A percentile compares a stretch with the other conserved stretches of the same genome.
These are phyloP conservation scores for Picea sitchensis DNA, from an alignment of 75 land plant species.

Conservation along the genomic window DNA sequence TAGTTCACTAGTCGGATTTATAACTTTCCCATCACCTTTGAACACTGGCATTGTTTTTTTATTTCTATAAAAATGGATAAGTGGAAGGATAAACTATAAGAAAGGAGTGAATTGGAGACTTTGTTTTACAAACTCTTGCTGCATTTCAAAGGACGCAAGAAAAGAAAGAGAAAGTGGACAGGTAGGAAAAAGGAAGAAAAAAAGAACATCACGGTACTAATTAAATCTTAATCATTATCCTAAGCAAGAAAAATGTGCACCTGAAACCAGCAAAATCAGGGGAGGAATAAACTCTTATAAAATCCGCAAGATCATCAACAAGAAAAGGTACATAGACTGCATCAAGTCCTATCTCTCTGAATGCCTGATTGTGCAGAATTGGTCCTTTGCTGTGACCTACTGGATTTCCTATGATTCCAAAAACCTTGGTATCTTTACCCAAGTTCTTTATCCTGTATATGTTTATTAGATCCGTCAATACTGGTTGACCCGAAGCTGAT, in stretches of 20 bases:
- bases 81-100: neutral
- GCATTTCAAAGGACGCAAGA: neutral
- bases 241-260: slow-evolving; percentile 19
- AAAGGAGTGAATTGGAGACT: neutral
- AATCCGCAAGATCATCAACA: slow-evolving; percentile 76
- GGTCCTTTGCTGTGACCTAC: slow-evolving; percentile 94
- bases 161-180: neutral
- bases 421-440: slow-evolving; percentile 69
- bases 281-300: slow-evolving; percentile 57
- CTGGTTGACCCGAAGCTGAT: slow-evolving; percentile 94
- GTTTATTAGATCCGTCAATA: slow-evolving; percentile 56
- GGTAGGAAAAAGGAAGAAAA: neutral
- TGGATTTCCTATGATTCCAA: slow-evolving; percentile 93
- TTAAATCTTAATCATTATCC: neutral
- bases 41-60: neutral
- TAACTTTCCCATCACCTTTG: neutral
- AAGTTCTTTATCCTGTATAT: slow-evolving; percentile 58
- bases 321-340: slow-evolving; percentile 84
- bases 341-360: slow-evolving; percentile 60
- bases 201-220: neutral
- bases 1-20: neutral
- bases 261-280: slow-evolving; percentile 94
- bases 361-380: slow-evolving; percentile 67
- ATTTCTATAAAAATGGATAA: neutral
- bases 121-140: neutral